phyloP scores from a whole-genome alignment of 176 grass and related monocot genomes.

The Themeda triandra region DNA sequence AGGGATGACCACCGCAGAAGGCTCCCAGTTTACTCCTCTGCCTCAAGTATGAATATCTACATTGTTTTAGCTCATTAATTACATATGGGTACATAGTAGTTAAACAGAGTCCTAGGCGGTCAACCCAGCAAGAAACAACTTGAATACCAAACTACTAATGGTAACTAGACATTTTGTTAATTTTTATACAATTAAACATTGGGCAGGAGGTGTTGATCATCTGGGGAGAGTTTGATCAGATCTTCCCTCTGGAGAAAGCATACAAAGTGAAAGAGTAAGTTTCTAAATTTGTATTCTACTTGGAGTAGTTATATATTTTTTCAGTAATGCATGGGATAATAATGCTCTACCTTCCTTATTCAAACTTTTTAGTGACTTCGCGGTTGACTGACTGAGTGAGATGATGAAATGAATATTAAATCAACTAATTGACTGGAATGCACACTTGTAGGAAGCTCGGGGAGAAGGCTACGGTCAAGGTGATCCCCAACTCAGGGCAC shows the following conservation, averaged over 20 bases:
- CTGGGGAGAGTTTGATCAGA: slow-evolving; percentile 85
- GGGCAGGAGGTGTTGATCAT: slow-evolving; percentile 63
- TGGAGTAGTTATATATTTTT: neutral
- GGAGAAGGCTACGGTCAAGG: slow-evolving; percentile 58
- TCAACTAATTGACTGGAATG: neutral
- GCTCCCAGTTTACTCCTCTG: slow-evolving; percentile 62
- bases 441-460: slow-evolving; percentile 54
- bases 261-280: slow-evolving; percentile 71
- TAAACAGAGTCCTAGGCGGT: too few species aligned
- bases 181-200: neutral
- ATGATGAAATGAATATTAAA: neutral
- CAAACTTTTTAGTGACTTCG: neutral
- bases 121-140: neutral
- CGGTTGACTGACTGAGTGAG: neutral
- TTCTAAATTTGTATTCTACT: neutral
- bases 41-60: slow-evolving; percentile 38
- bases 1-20: slow-evolving; percentile 47
- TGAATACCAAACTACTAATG: neutral
- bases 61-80: neutral
- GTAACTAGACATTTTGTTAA: neutral
- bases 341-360: neutral
- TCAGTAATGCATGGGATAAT: neutral
- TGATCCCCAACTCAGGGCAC: slow-evolving; percentile 66
- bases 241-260: slow-evolving; percentile 69
- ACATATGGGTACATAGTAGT: neutral